These are phyloP conservation scores for Dendrobium huoshanense DNA, from an alignment of 106 monocot genomes.

Conservation along the genomic window DNA sequence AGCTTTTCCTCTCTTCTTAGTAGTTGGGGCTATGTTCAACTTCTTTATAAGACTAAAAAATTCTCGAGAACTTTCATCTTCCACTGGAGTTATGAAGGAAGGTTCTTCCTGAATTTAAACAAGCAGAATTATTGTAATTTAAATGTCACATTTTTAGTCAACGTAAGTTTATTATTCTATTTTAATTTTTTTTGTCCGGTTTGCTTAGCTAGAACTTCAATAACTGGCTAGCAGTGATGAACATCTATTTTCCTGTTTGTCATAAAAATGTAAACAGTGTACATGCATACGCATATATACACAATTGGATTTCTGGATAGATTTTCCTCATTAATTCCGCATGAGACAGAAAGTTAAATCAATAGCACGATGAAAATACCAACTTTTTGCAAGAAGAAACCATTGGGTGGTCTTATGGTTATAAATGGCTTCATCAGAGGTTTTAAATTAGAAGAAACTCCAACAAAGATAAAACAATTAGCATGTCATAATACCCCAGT, in stretches of 20 bases:
- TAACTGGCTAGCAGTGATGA: neutral
- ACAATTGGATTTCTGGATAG: neutral
- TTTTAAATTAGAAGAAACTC: neutral
- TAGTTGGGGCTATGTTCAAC: constrained; percentile 52
- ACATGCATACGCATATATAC: neutral
- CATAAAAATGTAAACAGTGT: neutral
- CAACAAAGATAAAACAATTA: neutral
- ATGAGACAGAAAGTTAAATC: neutral
- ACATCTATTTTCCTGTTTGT: neutral
- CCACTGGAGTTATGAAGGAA: constrained; percentile 43
- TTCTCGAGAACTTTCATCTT: constrained; percentile 66
- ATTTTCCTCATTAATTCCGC: neutral
- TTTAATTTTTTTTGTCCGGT: neutral
- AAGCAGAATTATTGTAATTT: neutral
- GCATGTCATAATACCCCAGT: neutral
- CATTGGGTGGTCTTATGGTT: neutral
- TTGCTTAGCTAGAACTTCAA: neutral
- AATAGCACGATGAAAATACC: too few relatives aligned
- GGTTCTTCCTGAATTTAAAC: constrained; percentile 23
- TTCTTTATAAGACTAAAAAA: constrained; percentile 92
- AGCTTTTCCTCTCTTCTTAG: constrained; percentile 56
- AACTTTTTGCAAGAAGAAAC: neutral
- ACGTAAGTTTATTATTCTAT: neutral
- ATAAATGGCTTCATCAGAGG: neutral
- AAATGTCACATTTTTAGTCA: neutral